These are phyloP conservation scores for Takashimella tepidaria DNA, from an alignment of 1,284 basidiomycete genomes.

Conservation along the genomic window DNA sequence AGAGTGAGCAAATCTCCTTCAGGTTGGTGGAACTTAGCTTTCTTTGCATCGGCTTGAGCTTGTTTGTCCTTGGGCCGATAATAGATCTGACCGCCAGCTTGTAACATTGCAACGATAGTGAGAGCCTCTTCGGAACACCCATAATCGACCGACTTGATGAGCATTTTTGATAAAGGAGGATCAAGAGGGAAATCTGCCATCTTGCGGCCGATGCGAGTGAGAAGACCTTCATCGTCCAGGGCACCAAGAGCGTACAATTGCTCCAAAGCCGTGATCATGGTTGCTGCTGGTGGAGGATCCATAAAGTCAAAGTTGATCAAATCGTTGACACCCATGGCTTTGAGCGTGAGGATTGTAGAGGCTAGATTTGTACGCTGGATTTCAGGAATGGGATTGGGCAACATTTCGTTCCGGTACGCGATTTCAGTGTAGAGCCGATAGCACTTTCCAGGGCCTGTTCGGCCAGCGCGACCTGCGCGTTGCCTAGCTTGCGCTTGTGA, in stretches of 20 bases:
- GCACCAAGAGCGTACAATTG: constrained; percentile 91
- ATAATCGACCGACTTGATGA: constrained; percentile 95
- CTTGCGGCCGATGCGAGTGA: constrained; percentile 90
- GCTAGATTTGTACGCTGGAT: constrained; percentile 94
- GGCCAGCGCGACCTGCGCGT: constrained; percentile 88
- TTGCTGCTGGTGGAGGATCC: constrained; percentile 96
- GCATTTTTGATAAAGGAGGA: constrained; percentile 92
- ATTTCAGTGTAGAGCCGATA: constrained; percentile 97
- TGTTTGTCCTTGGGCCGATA: constrained; percentile 99
- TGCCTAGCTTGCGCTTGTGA: constrained; percentile 97
- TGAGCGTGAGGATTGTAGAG: constrained; percentile 88
- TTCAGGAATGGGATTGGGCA: constrained; percentile 95
- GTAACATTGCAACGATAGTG: constrained; percentile 92
- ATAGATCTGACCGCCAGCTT: constrained; percentile 89
- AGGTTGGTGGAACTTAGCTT: constrained; percentile 96
- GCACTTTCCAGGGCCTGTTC: constrained; percentile 97
- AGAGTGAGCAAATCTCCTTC: constrained; percentile 96
- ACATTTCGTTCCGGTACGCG: constrained; percentile 97
- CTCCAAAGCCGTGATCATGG: constrained; percentile 84
- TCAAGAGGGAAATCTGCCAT: constrained; percentile 99
- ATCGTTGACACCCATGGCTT: constrained; percentile 99
- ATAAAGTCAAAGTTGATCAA: constrained; percentile 98
- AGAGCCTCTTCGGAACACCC: constrained; percentile 97
- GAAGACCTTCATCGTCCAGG: constrained; percentile 89
- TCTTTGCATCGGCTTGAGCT: constrained; percentile 96